These are phyloP conservation scores for Haematococcus lacustris DNA, from an alignment of 139 green algal genomes.

Conservation along the genomic window DNA sequence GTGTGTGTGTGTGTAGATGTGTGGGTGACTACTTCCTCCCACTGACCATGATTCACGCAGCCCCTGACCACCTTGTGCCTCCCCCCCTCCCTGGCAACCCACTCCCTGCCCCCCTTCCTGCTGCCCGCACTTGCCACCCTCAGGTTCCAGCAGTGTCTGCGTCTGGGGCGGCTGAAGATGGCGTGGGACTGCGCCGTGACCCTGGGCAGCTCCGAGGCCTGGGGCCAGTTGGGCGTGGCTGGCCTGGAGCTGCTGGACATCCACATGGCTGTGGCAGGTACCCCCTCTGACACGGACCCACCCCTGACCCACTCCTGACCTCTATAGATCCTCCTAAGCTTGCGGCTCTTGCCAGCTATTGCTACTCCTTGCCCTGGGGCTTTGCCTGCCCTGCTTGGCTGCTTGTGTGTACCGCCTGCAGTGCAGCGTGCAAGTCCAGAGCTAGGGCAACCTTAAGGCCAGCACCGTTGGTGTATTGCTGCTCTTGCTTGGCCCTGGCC, in stretches of 20 bases:
- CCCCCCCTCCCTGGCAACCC: too few relatives aligned
- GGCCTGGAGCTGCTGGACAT: slow-evolving; percentile 63
- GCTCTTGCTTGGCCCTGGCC: too few relatives aligned
- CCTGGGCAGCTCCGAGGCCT: slow-evolving; percentile 38
- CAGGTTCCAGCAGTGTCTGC: slow-evolving; percentile 31
- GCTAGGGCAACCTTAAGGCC: too few relatives aligned
- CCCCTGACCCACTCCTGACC: too few relatives aligned
- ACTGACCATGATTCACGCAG: background rate
- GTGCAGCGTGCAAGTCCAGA: too few relatives aligned
- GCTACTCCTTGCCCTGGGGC: background rate
- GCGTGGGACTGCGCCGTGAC: slow-evolving; percentile 41
- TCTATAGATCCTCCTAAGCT: background rate
- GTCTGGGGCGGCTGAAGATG: slow-evolving; percentile 33
- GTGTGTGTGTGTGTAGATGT: background rate
- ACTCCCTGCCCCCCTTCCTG: too few relatives aligned
- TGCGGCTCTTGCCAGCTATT: background rate
- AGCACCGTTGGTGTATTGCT: too few relatives aligned
- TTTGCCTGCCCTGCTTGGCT: too few relatives aligned
- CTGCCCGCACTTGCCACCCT: too few relatives aligned
- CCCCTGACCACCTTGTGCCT: too few relatives aligned
- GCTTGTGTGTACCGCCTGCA: too few relatives aligned
- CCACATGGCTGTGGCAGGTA: slow-evolving; percentile 48
- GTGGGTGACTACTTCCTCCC: background rate
- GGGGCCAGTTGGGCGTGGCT: slow-evolving; percentile 40
- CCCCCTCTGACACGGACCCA: too few relatives aligned